A percentile compares a stretch with the other conserved stretches of the same genome.
Conservation (phyloP, 345 rosid species). For the Euphorbia lathyris region DNA sequence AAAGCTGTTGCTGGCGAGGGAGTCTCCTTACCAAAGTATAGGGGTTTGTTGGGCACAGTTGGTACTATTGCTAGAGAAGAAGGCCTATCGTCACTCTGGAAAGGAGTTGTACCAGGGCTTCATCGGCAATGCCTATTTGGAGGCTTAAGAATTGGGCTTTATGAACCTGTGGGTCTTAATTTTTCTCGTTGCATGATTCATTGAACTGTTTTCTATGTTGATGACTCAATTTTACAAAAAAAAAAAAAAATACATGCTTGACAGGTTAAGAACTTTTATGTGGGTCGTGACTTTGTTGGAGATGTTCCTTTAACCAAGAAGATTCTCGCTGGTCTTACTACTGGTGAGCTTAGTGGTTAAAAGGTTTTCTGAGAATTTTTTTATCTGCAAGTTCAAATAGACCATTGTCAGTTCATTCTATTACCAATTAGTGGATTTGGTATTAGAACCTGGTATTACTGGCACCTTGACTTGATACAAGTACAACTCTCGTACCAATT, state of each 20-base stretch:
- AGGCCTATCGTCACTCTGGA: constrained; percentile 82
- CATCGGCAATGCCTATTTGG: constrained; percentile 94
- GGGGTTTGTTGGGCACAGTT: constrained; percentile 73
- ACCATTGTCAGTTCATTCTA: background rate
- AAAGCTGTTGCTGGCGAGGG: constrained; percentile 55
- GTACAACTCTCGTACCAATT: background rate
- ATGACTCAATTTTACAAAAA: background rate
- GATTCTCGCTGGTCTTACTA: constrained; percentile 94
- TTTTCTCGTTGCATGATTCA: background rate
- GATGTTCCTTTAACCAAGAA: constrained; percentile 94
- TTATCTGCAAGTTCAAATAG: background rate
- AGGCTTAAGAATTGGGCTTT: constrained; percentile 85
- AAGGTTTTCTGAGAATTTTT: background rate
- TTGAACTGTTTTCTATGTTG: constrained; percentile 1
- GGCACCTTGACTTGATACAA: background rate
- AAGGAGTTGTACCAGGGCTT: constrained; percentile 81
- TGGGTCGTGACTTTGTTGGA: constrained; percentile 81
- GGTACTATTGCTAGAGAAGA: constrained; percentile 87
- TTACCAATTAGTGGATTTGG: background rate
- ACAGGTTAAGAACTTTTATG: constrained; percentile 81
- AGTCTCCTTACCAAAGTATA: constrained; percentile 52
- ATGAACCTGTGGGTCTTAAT: constrained; percentile 73
- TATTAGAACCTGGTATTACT: background rate
- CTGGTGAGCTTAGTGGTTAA: constrained; percentile 55
- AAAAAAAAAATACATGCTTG: constrained; percentile 4